phyloP scores from a whole-genome alignment of 2,329 filamentous ascomycete species.

The Penicillium sp. region DNA sequence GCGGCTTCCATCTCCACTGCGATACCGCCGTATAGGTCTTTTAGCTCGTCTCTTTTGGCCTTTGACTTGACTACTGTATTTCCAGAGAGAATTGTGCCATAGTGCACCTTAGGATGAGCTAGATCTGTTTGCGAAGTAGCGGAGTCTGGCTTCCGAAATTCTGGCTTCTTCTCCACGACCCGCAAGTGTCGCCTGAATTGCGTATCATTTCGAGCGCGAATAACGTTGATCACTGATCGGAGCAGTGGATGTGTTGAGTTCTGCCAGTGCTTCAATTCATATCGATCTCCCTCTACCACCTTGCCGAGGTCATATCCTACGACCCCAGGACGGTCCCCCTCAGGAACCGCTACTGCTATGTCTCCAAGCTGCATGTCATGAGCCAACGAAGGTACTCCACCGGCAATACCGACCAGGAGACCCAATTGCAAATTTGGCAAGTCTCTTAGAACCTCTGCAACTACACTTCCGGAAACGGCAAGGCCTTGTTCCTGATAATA shows the following conservation, averaged over 20 bases:
- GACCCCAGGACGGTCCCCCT: slow-evolving; percentile 10
- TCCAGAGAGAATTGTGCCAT: neutral
- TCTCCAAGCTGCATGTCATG: slow-evolving; percentile 15
- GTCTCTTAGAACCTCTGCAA: slow-evolving; percentile 14
- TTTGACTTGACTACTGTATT: neutral
- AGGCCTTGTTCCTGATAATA: slow-evolving; percentile 15
- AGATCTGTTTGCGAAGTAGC: neutral
- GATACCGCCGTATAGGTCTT: neutral
- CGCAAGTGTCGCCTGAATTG: slow-evolving; percentile 10
- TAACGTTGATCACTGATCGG: slow-evolving; percentile 13
- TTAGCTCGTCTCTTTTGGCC: neutral
- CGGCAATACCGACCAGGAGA: slow-evolving; percentile 16
- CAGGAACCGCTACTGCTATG: slow-evolving; percentile 15
- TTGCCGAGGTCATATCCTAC: slow-evolving; percentile 16
- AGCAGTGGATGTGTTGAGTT: slow-evolving; percentile 15
- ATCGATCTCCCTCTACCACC: slow-evolving; percentile 3
- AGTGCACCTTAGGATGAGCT: neutral
- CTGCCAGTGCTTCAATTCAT: slow-evolving; percentile 11
- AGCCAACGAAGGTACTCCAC: slow-evolving; percentile 12
- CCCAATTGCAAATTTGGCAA: slow-evolving; percentile 13
- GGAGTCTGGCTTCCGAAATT: neutral
- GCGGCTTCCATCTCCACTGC: slow-evolving; percentile 19
- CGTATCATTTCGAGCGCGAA: slow-evolving; percentile 10
- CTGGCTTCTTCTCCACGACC: neutral
- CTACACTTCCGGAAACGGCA: slow-evolving; percentile 14